These are phyloP conservation scores for Linnemannia elongata DNA, from an alignment of 192 early-diverging fungal species.

Conservation along the genomic window DNA sequence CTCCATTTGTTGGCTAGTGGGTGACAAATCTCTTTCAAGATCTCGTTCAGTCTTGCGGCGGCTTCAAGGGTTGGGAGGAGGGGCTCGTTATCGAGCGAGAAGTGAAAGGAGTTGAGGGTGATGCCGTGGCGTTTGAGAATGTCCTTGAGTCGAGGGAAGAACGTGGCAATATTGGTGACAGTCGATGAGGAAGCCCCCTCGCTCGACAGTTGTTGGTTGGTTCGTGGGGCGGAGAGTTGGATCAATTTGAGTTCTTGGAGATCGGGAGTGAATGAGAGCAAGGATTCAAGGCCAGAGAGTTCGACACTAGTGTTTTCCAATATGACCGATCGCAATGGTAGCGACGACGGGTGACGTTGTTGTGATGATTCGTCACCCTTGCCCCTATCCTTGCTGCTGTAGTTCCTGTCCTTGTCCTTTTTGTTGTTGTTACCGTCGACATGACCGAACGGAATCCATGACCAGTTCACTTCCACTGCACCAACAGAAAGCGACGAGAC, in stretches of 20 bases:
- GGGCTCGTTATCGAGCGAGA: background rate
- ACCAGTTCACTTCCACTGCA: background rate
- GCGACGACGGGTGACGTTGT: background rate
- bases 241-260: constrained; percentile 3
- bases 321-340: background rate
- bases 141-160: background rate
- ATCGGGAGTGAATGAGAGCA: background rate
- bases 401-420: background rate
- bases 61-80: background rate
- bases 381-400: background rate
- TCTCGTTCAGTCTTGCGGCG: background rate
- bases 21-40: background rate
- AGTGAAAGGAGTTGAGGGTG: background rate
- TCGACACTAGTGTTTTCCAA: background rate
- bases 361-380: background rate
- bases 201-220: background rate
- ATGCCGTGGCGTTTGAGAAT: background rate
- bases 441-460: background rate
- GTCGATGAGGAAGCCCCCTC: no score
- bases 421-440: background rate
- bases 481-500: background rate
- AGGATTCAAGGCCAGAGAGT: background rate
- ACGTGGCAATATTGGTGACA: background rate
- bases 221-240: background rate
- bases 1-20: background rate